Evolutionary conservation across 345 rosid genomes (phyloP).

Genomic region (Boechera divaricarpa): DNA sequence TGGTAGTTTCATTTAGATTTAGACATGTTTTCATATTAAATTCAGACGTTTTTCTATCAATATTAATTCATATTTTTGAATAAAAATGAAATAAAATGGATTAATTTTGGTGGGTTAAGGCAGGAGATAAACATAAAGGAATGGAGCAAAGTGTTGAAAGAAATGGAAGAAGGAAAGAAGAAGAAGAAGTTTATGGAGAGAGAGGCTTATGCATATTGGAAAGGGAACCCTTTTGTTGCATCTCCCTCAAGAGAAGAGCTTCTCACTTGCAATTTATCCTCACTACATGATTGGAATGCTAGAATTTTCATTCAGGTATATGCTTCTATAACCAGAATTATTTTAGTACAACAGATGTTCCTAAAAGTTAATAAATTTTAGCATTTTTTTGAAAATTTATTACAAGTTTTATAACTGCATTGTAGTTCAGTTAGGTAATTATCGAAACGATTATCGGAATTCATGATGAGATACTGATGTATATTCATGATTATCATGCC

Average conservation of each 20-base stretch:
- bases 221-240: conserved; percentile 73
- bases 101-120: conserved; percentile 47
- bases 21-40: neutral
- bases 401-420: no score
- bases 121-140: conserved; percentile 78
- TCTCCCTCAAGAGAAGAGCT: conserved; percentile 60
- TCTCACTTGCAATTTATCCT: conserved; percentile 66
- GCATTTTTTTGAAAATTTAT: no score
- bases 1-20: neutral
- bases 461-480: no score
- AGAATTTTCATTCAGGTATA: conserved; percentile 66
- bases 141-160: conserved; percentile 61
- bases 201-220: conserved; percentile 86
- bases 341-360: neutral
- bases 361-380: neutral
- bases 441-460: no score
- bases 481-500: no score
- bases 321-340: neutral
- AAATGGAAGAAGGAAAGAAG: conserved; percentile 57
- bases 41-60: neutral
- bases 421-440: no score
- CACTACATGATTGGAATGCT: conserved; percentile 78
- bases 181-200: conserved; percentile 62
- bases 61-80: neutral
- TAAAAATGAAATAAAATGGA: neutral